A percentile compares a stretch with the other conserved stretches of the same genome.
Conservation (phyloP, 169 alveolate genomes). For the Cryptosporidium canis region DNA sequence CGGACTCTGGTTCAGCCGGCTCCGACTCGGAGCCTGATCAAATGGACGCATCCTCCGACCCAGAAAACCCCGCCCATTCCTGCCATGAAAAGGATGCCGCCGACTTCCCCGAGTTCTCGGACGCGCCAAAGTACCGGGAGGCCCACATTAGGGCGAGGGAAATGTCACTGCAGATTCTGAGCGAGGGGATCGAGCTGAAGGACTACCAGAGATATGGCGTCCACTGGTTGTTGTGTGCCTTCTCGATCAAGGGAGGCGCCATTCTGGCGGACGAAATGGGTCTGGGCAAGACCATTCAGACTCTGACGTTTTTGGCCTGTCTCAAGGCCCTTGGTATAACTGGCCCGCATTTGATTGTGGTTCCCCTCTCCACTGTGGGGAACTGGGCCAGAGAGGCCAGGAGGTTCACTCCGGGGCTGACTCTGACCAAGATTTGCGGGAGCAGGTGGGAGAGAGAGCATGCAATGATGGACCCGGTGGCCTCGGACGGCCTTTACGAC, state of each 20-base stretch:
- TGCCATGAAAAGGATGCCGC: constrained; percentile 8
- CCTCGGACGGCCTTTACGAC: constrained; percentile 86
- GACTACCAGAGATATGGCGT: constrained; percentile 91
- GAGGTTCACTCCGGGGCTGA: constrained; percentile 88
- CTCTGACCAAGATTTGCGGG: constrained; percentile 88
- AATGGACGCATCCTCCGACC: not conserved
- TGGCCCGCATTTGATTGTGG: constrained; percentile 95
- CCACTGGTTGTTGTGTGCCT: constrained; percentile 88
- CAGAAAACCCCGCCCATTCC: constrained; percentile 12
- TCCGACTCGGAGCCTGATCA: not conserved
- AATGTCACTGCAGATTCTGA: constrained; percentile 66
- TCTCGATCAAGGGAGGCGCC: constrained; percentile 88
- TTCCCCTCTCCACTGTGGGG: constrained; percentile 93
- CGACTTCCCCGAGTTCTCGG: constrained; percentile 19
- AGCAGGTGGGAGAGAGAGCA: constrained; percentile 85
- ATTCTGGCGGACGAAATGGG: constrained; percentile 94
- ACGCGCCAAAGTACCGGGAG: constrained; percentile 55
- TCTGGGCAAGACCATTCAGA: constrained; percentile 91
- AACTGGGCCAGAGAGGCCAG: constrained; percentile 95
- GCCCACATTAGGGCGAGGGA: constrained; percentile 55
- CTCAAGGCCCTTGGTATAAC: constrained; percentile 82
- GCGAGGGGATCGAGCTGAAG: constrained; percentile 85
- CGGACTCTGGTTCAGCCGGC: not conserved
- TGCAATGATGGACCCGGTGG: constrained; percentile 83
- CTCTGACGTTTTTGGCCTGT: constrained; percentile 85